Evolutionary conservation across 208 protist genomes (phyloP).

Genomic region (Leishmania martiniquensis): DNA sequence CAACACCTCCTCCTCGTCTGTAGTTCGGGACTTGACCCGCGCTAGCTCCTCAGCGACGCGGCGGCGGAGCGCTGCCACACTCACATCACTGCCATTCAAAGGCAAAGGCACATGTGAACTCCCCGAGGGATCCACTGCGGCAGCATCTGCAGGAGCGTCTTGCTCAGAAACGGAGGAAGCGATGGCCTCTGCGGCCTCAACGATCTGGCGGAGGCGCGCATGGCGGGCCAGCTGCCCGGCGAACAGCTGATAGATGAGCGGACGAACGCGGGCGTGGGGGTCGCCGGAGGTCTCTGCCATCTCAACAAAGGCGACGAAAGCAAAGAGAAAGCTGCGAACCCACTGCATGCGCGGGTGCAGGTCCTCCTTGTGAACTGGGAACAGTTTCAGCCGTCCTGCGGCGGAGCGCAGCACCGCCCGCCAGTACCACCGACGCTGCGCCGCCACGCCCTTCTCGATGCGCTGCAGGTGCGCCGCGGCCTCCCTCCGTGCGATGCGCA

Average conservation of each 20-base stretch:
- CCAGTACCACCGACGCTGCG: conserved; percentile 92
- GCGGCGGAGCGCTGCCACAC: not conserved
- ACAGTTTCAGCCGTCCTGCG: conserved; percentile 58
- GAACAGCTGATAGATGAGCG: conserved; percentile 73
- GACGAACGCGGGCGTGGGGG: conserved; percentile 35
- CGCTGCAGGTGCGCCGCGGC: conserved; percentile 72
- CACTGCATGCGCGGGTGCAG: conserved; percentile 86
- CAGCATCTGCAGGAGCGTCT: not conserved
- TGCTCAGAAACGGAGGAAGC: not conserved
- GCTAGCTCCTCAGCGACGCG: conserved; percentile 36
- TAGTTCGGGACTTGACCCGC: conserved; percentile 31
- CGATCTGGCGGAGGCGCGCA: conserved; percentile 14
- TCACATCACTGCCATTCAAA: not conserved
- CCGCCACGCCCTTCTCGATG: conserved; percentile 75
- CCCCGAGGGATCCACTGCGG: not conserved
- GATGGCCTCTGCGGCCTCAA: conserved; percentile 16
- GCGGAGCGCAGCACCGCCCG: conserved; percentile 73
- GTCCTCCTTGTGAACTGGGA: conserved; percentile 72
- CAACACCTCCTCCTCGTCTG: conserved; percentile 64
- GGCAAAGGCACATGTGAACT: not conserved
- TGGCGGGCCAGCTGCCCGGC: conserved; percentile 57
- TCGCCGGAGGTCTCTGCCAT: conserved; percentile 71
- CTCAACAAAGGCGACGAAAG: conserved; percentile 82
- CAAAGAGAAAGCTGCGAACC: conserved; percentile 76
- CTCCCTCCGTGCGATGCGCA: conserved; percentile 57